Evolutionary conservation across 2,329 filamentous ascomycete genomes (phyloP).

Genomic region (Penicillium thymicola): DNA sequence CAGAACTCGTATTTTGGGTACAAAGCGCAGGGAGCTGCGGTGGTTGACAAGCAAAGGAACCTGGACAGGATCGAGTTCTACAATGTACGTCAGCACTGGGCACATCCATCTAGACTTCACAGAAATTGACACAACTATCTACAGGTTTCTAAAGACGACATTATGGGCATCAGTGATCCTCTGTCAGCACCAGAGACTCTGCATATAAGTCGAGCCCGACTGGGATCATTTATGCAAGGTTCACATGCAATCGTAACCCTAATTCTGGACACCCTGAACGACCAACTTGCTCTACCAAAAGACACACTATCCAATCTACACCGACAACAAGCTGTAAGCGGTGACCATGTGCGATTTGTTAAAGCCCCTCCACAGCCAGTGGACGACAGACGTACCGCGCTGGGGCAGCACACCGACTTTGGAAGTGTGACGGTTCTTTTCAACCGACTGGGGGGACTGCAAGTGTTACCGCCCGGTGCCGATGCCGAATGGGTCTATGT

Average conservation of each 20-base stretch:
- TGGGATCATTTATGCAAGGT: slow-evolving; percentile 45
- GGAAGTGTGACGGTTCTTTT: slow-evolving; percentile 56
- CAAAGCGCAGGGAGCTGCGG: slow-evolving; percentile 47
- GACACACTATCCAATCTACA: slow-evolving; percentile 49
- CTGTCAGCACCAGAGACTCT: slow-evolving; percentile 47
- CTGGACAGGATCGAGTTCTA: slow-evolving; percentile 55
- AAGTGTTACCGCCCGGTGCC: slow-evolving; percentile 47
- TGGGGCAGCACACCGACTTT: slow-evolving; percentile 57
- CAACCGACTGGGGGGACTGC: slow-evolving; percentile 55
- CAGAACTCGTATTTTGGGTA: slow-evolving; percentile 55
- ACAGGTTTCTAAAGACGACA: slow-evolving; percentile 53
- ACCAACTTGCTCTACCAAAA: slow-evolving; percentile 42
- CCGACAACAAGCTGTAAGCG: slow-evolving; percentile 41
- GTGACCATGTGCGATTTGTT: slow-evolving; percentile 55
- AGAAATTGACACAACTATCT: background rate
- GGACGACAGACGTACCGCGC: slow-evolving; percentile 42
- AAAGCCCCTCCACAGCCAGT: slow-evolving; percentile 48
- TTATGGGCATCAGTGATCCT: slow-evolving; percentile 39
- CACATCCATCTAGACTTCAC: background rate
- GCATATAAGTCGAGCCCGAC: slow-evolving; percentile 31
- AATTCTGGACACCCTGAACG: slow-evolving; percentile 46
- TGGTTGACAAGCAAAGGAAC: slow-evolving; percentile 50
- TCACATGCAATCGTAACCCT: slow-evolving; percentile 48
- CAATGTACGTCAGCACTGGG: slow-evolving; percentile 40
- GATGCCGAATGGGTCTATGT: slow-evolving; percentile 53